Percentiles rank a stretch among this genome's conserved stretches.
Evolutionary conservation across 1,139 yeast genomes (phyloP).

Genomic region (Hyphopichia burtonii): DNA sequence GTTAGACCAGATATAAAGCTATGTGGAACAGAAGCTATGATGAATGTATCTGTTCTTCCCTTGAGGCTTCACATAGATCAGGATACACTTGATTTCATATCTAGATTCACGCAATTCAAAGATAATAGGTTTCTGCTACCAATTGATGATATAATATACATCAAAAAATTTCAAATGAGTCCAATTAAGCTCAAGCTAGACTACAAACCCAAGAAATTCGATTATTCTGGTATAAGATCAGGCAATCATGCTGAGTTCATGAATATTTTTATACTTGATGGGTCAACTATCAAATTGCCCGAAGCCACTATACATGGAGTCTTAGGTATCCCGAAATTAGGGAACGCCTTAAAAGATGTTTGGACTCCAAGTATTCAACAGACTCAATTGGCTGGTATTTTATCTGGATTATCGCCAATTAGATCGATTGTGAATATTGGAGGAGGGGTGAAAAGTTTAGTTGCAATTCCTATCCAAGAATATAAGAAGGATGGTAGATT

Average conservation of each 20-base stretch:
- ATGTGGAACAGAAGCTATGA: conserved; percentile 67
- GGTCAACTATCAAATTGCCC: conserved; percentile 67
- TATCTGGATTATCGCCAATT: conserved; percentile 83
- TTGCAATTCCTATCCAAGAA: conserved; percentile 72
- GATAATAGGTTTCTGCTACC: conserved; percentile 67
- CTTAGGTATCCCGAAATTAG: conserved; percentile 65
- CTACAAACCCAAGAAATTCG: conserved; percentile 88
- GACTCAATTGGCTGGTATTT: conserved; percentile 74
- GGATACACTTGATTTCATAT: conserved; percentile 82
- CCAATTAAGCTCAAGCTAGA: conserved; percentile 71
- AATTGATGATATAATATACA: conserved; percentile 59
- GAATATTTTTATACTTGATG: conserved; percentile 86
- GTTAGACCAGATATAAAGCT: conserved; percentile 65
- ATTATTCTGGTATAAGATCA: conserved; percentile 77
- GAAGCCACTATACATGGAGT: conserved; percentile 70
- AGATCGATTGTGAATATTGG: conserved; percentile 77
- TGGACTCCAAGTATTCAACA: conserved; percentile 89
- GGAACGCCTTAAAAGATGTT: conserved; percentile 52
- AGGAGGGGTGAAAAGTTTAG: conserved; percentile 70
- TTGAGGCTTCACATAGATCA: conserved; percentile 85
- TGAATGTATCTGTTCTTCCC: conserved; percentile 64
- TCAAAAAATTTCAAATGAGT: conserved; percentile 66
- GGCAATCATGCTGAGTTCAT: conserved; percentile 86
- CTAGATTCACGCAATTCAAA: conserved; percentile 77
- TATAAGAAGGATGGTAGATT: conserved; percentile 72